Conservation (phyloP, 2,329 filamentous ascomycete genomes). For the Penicillium nordicum region DNA sequence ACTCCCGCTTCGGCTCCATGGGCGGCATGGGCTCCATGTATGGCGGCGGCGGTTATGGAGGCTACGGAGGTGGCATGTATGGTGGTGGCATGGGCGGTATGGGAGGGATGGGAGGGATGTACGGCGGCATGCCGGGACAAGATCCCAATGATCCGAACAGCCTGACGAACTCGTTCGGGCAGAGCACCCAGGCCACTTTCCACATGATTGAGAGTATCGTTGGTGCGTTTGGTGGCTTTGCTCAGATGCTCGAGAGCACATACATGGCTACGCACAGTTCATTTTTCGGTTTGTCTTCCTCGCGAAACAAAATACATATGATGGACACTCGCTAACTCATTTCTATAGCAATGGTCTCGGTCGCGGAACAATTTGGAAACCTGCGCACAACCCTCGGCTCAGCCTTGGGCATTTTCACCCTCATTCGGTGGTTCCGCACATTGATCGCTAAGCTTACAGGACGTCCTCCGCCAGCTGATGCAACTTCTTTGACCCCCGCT, state of each 20-base stretch:
- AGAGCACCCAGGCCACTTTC: constrained; percentile 93
- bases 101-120: constrained; percentile 47
- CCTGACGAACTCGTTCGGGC: constrained; percentile 90
- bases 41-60: constrained; percentile 30
- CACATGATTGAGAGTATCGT: constrained; percentile 98
- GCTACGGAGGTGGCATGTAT: constrained; percentile 19
- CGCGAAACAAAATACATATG: background rate
- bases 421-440: constrained; percentile 92
- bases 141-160: constrained; percentile 88
- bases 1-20: constrained; percentile 52
- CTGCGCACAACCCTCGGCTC: constrained; percentile 90
- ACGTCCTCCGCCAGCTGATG: constrained; percentile 81
- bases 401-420: constrained; percentile 88
- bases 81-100: constrained; percentile 44
- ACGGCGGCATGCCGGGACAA: constrained; percentile 49
- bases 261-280: constrained; percentile 99
- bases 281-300: constrained; percentile 74
- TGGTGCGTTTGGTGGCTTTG: constrained; percentile 92
- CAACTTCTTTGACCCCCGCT: constrained; percentile 79
- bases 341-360: constrained; percentile 83
- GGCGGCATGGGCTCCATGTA: constrained; percentile 43
- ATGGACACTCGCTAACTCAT: constrained; percentile 13
- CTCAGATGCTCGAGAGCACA: constrained; percentile 98
- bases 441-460: constrained; percentile 90
- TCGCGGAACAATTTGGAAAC: constrained; percentile 94